These are phyloP conservation scores for Pichia deserticola DNA, from an alignment of 805 yeast species.

Conservation along the genomic window DNA sequence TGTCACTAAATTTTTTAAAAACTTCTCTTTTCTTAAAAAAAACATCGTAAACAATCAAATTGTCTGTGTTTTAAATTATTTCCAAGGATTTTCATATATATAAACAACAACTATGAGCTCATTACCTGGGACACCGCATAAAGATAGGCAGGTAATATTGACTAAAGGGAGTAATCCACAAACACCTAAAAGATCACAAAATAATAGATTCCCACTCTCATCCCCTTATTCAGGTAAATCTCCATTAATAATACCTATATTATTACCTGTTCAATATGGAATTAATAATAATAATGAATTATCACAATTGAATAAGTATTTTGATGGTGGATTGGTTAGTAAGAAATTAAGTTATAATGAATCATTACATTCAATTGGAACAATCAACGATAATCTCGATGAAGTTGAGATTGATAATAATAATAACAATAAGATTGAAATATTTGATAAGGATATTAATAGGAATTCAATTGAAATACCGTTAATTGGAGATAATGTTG, in stretches of 20 bases:
- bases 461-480: neutral
- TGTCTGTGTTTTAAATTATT: neutral
- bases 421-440: neutral
- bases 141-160: neutral
- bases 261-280: conserved; percentile 1
- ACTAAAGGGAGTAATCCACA: neutral
- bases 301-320: neutral
- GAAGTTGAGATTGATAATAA: neutral
- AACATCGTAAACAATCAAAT: too few species aligned
- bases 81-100: neutral
- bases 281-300: neutral
- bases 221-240: conserved; percentile 13
- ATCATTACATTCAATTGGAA: neutral
- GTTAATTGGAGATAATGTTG: conserved; percentile 4
- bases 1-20: too few species aligned
- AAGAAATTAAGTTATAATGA: neutral
- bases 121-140: neutral
- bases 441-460: neutral
- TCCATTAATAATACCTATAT: conserved; percentile 9
- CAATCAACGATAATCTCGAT: too few species aligned
- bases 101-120: neutral
- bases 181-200: neutral
- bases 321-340: neutral
- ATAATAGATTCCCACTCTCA: conserved; percentile 4
- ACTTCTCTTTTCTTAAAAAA: too few species aligned